Evolutionary conservation across 2,329 filamentous ascomycete species (phyloP), one percentile per base, ranked within the genome.

Genomic region (Myriangium duriaei): DNA sequence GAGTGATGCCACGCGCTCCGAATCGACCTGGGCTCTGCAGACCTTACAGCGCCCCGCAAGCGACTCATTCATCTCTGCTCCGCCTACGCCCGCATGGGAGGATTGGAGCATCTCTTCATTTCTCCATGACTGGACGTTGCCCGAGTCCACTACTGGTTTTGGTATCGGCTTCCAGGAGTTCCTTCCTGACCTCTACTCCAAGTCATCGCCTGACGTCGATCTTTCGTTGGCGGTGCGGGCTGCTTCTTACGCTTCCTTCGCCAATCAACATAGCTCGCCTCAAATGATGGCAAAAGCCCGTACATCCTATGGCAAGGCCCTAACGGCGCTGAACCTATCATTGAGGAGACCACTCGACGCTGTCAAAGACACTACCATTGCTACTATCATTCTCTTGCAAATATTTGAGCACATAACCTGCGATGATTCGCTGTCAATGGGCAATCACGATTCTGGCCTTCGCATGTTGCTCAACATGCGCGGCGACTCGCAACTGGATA

Each of bases 351-450:
- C 29, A 7, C 16, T 32, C 21, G 36, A 29, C 7, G 18, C 36
- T 15, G 28, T 39, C 11, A 29, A 30, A 15, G 36, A 39, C 19
- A 39, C 30, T 15, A 39, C 36, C 9, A 39, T 39, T 12, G 36
- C 36, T n/a, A 32, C 36, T 9, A 39, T 39, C 11, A 18, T 39
- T 4, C 30, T 39, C 26, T 26, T 39, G 15, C 36, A 39, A 11
- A 39, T 39, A 16, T 39, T 39, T 15, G 36, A 39, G 36, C 36
- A 39, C 30, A 39, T 39, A 7, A 39, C 36, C 14, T 39, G 36
- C 17, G 36, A 39, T 12, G 36, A 39, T 39, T 39, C 36, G 15
- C 28, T 39, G 26, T 39, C 36, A 10, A 39, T 39, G 21, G 36
- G 36, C 30, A 39, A 39, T 28, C 36, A 39, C 26, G 36, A 39